phyloP scores from a whole-genome alignment of 306 rosid genomes.

The Gillenia trifoliata region DNA sequence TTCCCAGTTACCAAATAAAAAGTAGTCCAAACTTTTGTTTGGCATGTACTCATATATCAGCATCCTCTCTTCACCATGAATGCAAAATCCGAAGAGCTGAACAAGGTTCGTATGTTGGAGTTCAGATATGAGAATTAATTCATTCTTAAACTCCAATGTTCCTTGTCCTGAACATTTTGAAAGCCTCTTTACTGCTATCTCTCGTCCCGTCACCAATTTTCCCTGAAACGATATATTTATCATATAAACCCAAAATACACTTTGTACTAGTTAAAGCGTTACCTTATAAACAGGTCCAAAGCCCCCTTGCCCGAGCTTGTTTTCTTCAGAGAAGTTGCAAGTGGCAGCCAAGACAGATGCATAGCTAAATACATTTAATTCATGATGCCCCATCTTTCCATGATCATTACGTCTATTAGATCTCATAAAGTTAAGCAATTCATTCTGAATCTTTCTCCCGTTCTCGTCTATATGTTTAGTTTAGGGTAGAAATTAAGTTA shows the following conservation, averaged over 20 bases:
- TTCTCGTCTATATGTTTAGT: not conserved
- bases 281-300: slow-evolving; percentile 12
- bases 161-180: slow-evolving; percentile 12
- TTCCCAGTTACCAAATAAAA: not conserved
- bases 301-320: slow-evolving; percentile 12
- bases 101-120: slow-evolving; percentile 12
- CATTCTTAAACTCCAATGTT: not conserved
- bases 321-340: not conserved
- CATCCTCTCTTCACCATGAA: slow-evolving; percentile 8
- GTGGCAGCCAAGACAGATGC: slow-evolving; percentile 8
- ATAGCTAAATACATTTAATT: slow-evolving; percentile 13
- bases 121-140: not conserved
- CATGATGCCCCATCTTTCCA: not conserved
- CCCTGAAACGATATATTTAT: slow-evolving; percentile 12
- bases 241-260: not conserved
- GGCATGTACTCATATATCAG: not conserved
- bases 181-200: slow-evolving; percentile 34
- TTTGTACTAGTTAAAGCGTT: not conserved
- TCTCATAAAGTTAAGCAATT: not conserved
- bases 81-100: slow-evolving; percentile 3
- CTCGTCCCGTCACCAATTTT: not conserved
- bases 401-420: not conserved
- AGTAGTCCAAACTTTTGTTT: slow-evolving; percentile 2
- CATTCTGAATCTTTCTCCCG: not conserved
- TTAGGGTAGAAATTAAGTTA: not conserved